phyloP scores from a whole-genome alignment of 805 yeast species.

The Lipomyces starkeyi region DNA sequence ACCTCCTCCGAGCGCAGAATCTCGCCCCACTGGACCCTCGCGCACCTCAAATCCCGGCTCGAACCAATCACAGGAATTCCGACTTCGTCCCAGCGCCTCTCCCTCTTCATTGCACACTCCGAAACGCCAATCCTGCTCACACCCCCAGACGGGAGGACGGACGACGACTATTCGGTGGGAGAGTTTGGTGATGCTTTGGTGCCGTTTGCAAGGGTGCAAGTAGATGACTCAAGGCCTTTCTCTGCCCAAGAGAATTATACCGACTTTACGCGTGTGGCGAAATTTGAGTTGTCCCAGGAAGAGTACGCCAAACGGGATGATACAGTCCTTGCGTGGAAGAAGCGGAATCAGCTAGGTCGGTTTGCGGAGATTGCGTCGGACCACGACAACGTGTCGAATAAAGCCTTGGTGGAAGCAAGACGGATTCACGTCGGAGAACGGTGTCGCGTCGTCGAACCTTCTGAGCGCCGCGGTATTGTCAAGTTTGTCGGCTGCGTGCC shows the following conservation, averaged over 20 bases:
- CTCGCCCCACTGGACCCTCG: conserved; percentile 65
- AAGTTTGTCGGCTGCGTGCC: conserved; percentile 71
- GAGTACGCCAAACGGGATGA: conserved; percentile 65
- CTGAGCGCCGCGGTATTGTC: conserved; percentile 72
- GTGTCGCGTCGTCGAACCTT: conserved; percentile 49
- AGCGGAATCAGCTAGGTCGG: conserved; percentile 68
- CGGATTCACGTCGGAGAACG: conserved; percentile 57
- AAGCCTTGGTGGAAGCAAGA: conserved; percentile 1
- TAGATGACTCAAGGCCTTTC: conserved; percentile 47
- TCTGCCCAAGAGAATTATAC: conserved; percentile 44
- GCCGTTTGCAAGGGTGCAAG: conserved; percentile 44
- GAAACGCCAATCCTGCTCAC: conserved; percentile 21
- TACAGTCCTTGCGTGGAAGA: conserved; percentile 81
- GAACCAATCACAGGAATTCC: conserved; percentile 79
- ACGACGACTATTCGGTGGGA: conserved; percentile 17
- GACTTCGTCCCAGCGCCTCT: conserved; percentile 56
- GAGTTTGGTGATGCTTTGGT: conserved; percentile 18
- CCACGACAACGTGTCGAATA: conserved; percentile 7
- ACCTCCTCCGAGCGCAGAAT: conserved; percentile 74
- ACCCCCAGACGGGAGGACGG: conserved; percentile 17
- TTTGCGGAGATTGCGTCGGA: conserved; percentile 55
- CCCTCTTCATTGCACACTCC: conserved; percentile 25
- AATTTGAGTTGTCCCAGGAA: conserved; percentile 59
- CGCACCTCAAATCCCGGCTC: conserved; percentile 58
- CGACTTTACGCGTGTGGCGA: conserved; percentile 47